A percentile compares a stretch with the other conserved stretches of the same genome.
phyloP scores from a whole-genome alignment of 2,329 filamentous ascomycete genomes.

The Pleomassaria siparia region DNA sequence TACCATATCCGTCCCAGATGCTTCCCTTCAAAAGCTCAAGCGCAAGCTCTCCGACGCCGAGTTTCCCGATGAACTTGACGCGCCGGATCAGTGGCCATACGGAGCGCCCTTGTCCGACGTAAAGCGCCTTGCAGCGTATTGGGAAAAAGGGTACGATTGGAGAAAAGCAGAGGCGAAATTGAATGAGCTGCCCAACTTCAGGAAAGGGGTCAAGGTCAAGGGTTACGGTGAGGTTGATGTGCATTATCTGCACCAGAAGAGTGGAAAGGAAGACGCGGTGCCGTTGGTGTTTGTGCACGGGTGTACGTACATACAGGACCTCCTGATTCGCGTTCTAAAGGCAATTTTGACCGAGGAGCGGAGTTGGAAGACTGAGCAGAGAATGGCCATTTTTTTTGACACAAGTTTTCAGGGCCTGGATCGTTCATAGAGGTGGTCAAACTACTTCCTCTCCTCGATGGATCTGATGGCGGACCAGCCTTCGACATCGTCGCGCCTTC shows the following conservation, averaged over 20 bases:
- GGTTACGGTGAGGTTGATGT: slow-evolving; percentile 62
- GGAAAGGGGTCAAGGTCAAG: slow-evolving; percentile 54
- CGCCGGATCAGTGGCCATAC: slow-evolving; percentile 54
- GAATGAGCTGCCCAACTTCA: slow-evolving; percentile 64
- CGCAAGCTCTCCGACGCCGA: slow-evolving; percentile 57
- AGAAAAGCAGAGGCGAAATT: slow-evolving; percentile 59
- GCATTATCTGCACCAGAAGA: slow-evolving; percentile 65
- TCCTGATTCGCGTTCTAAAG: no score
- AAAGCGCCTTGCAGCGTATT: slow-evolving; percentile 59
- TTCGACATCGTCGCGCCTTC: slow-evolving; percentile 58
- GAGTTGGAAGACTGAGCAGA: not conserved
- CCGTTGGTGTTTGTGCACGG: slow-evolving; percentile 70
- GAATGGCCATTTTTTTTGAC: not conserved
- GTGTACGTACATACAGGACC: slow-evolving; percentile 52
- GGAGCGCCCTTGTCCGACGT: slow-evolving; percentile 63
- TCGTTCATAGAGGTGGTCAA: slow-evolving; percentile 68
- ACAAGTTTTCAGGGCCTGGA: slow-evolving; percentile 56
- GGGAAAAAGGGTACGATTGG: slow-evolving; percentile 64
- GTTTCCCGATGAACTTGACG: slow-evolving; percentile 59
- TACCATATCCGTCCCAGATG: slow-evolving; percentile 38
- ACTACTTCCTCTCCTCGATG: slow-evolving; percentile 53
- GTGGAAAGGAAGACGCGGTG: slow-evolving; percentile 55
- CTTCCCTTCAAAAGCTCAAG: slow-evolving; percentile 55
- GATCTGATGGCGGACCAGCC: slow-evolving; percentile 42
- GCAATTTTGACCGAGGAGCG: slow-evolving; percentile 16